phyloP scores from a whole-genome alignment of 2,329 filamentous ascomycete species.

The Xylaria sp. region DNA sequence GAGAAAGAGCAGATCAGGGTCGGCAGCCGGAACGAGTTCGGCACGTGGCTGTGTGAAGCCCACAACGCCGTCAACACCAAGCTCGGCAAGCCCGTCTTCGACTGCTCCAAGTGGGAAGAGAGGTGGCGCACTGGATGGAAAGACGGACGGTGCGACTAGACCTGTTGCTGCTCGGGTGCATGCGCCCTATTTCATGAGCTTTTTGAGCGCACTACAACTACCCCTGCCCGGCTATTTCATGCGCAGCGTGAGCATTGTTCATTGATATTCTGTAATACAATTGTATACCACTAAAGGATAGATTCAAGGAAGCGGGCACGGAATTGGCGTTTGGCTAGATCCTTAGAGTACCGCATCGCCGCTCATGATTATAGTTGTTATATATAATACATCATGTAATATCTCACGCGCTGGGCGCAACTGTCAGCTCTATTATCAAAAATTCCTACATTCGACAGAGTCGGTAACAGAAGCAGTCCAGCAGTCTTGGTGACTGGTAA shows the following conservation, averaged over 20 bases:
- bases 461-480: background rate
- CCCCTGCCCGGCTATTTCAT: background rate
- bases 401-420: background rate
- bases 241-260: background rate
- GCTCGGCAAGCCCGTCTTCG: slow-evolving; percentile 89
- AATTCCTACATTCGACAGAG: slow-evolving; percentile 2
- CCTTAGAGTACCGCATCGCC: slow-evolving; percentile 37
- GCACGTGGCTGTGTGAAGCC: slow-evolving; percentile 83
- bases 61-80: slow-evolving; percentile 91
- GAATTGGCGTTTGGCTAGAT: slow-evolving; percentile 32
- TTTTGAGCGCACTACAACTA: background rate
- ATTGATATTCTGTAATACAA: slow-evolving; percentile 26
- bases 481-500: too few relatives aligned
- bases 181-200: slow-evolving; percentile 4
- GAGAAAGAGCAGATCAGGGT: slow-evolving; percentile 72
- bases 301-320: slow-evolving; percentile 28
- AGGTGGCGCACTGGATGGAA: slow-evolving; percentile 93
- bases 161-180: background rate
- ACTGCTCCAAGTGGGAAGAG: slow-evolving; percentile 92
- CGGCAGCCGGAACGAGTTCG: slow-evolving; percentile 74
- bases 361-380: slow-evolving; percentile 31
- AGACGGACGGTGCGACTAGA: slow-evolving; percentile 68
- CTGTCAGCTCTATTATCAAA: background rate
- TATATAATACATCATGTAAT: background rate
- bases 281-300: slow-evolving; percentile 32